Evolutionary conservation across 495 filamentous ascomycete species (phyloP).

Genomic region (Trichoderma gamsii): DNA sequence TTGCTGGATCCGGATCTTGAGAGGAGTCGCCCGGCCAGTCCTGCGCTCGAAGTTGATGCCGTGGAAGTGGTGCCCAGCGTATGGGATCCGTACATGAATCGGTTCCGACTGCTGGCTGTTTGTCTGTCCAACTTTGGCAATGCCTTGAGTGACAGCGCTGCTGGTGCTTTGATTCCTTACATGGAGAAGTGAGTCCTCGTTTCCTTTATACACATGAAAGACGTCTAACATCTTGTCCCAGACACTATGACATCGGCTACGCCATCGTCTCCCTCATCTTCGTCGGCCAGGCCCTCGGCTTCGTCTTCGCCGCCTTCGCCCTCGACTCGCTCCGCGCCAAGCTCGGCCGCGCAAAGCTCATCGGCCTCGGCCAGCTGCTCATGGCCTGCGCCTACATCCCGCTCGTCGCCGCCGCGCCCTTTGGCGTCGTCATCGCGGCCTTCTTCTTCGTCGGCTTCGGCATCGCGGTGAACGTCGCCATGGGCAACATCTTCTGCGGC

Average conservation of each 20-base stretch:
- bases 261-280: conserved; percentile 73
- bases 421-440: conserved; percentile 55
- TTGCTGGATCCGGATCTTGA: conserved; percentile 40
- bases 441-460: conserved; percentile 67
- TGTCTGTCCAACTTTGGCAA: conserved; percentile 51
- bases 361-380: conserved; percentile 51
- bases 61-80: conserved; percentile 27
- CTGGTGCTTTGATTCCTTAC: conserved; percentile 69
- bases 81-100: conserved; percentile 51
- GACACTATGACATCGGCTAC: conserved; percentile 64
- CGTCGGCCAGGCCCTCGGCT: conserved; percentile 70
- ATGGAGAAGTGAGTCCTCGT: conserved; percentile 43
- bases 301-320: conserved; percentile 63
- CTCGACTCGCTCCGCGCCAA: conserved; percentile 51
- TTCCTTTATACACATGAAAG: conserved; percentile 13
- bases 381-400: conserved; percentile 51
- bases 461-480: conserved; percentile 57
- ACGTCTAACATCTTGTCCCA: conserved; percentile 17
- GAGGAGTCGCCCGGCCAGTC: conserved; percentile 42
- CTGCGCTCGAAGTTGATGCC: conserved; percentile 18
- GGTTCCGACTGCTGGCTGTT: conserved; percentile 37
- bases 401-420: conserved; percentile 61
- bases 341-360: conserved; percentile 57
- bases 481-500: conserved; percentile 70
- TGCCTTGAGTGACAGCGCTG: conserved; percentile 57